These are phyloP conservation scores for Malus hybrid DNA, from an alignment of 331 rosid species.

Conservation along the genomic window DNA sequence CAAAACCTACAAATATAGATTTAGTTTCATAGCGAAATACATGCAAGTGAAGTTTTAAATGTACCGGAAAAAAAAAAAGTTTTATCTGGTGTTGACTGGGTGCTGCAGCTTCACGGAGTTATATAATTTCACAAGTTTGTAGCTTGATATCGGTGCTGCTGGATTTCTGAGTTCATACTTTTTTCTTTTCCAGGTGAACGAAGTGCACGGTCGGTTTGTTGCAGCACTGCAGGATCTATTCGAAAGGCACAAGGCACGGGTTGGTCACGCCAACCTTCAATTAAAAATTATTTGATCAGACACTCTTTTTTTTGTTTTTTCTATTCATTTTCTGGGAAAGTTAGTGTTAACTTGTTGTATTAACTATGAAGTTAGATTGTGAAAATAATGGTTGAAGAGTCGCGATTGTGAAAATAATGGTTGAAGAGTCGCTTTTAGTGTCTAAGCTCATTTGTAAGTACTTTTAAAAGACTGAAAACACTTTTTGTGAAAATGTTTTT, in stretches of 20 bases:
- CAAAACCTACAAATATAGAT: not conserved
- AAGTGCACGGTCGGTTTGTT: slow-evolving; percentile 53
- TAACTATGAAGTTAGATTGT: too few species aligned
- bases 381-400: too few species aligned
- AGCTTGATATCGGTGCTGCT: not conserved
- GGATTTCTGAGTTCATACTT: not conserved
- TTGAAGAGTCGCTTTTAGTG: too few species aligned
- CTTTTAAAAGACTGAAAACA: too few species aligned
- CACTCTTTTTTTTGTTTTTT: not conserved
- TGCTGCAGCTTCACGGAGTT: not conserved
- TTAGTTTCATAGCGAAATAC: not conserved
- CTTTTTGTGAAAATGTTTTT: too few species aligned
- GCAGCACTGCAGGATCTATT: slow-evolving; percentile 70
- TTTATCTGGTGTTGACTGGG: not conserved
- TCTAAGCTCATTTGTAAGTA: too few species aligned
- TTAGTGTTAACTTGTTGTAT: too few species aligned
- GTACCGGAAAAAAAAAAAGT: too few species aligned
- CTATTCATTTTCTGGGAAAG: not conserved
- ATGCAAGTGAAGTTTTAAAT: not conserved
- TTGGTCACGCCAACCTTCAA: slow-evolving; percentile 62
- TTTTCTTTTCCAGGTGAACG: slow-evolving; percentile 40
- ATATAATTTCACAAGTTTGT: not conserved
- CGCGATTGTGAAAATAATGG: too few species aligned
- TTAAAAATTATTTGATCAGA: slow-evolving; percentile 54
- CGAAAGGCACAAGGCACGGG: slow-evolving; percentile 65